phyloP scores from a whole-genome alignment of 805 yeast genomes.

The Kuraishia ogatae region DNA sequence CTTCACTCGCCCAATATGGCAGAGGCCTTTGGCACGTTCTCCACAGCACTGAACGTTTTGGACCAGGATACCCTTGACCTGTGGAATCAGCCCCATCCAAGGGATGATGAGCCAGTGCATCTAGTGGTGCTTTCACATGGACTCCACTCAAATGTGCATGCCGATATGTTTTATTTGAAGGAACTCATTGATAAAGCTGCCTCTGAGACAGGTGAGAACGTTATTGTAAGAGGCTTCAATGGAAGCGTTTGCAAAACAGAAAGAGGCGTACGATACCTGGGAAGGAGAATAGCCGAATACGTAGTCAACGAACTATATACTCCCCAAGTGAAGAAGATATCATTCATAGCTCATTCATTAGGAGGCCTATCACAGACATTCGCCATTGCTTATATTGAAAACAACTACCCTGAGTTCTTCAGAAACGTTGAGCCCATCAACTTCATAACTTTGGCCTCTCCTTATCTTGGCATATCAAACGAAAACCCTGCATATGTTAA shows the following conservation, averaged over 20 bases:
- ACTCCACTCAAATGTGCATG: conserved; percentile 78
- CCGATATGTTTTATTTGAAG: conserved; percentile 83
- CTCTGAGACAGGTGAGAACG: conserved; percentile 42
- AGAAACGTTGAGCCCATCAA: conserved; percentile 59
- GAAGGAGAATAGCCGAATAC: conserved; percentile 71
- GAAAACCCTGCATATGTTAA: conserved; percentile 86
- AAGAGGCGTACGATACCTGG: conserved; percentile 77
- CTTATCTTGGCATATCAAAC: conserved; percentile 77
- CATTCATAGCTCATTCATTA: conserved; percentile 87
- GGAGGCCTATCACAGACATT: conserved; percentile 92
- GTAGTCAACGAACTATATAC: conserved; percentile 46
- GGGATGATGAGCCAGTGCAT: conserved; percentile 54
- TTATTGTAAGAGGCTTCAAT: conserved; percentile 74
- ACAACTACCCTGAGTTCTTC: conserved; percentile 66
- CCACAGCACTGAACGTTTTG: conserved; percentile 34
- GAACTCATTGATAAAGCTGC: conserved; percentile 58
- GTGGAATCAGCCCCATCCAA: conserved; percentile 62
- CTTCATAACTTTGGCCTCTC: conserved; percentile 80
- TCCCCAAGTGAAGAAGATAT: conserved; percentile 49
- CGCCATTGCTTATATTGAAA: conserved; percentile 74
- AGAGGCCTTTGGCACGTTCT: conserved; percentile 13
- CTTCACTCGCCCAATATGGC: conserved; percentile 17
- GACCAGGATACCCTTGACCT: conserved; percentile 55
- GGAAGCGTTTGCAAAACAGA: conserved; percentile 87
- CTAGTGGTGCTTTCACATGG: conserved; percentile 88